phyloP scores from a whole-genome alignment of 108 stramenopile genomes.

The Ochromonas danica region DNA sequence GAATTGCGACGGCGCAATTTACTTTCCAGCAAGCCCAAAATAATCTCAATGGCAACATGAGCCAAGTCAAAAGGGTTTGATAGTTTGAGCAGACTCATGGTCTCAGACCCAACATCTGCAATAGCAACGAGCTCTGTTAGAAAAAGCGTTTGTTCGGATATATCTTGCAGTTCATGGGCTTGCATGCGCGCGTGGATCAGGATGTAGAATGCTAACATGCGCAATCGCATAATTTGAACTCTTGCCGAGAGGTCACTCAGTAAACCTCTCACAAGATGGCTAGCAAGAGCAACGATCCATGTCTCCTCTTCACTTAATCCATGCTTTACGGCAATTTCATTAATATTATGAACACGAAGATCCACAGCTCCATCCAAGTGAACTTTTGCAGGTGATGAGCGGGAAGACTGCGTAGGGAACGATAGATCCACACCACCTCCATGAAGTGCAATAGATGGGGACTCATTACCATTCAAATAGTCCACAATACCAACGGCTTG shows the following conservation, averaged over 20 bases:
- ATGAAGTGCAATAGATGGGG: neutral
- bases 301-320: neutral
- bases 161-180: neutral
- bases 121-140: slow-evolving; percentile 2
- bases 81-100: neutral
- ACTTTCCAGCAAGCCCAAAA: slow-evolving; percentile 21
- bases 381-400: neutral
- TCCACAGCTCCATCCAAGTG: neutral
- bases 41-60: neutral
- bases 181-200: neutral
- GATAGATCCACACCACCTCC: neutral
- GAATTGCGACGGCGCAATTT: neutral
- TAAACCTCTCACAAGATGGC: neutral
- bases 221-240: neutral
- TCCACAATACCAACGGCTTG: too few relatives aligned
- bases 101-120: neutral
- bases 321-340: too few relatives aligned
- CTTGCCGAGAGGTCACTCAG: neutral
- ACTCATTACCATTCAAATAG: neutral
- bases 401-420: neutral
- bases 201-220: neutral
- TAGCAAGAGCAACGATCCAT: neutral
- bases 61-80: neutral
- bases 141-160: neutral
- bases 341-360: too few relatives aligned